These are phyloP conservation scores for Yarrowia alimentaria DNA, from an alignment of 805 yeast species.

Conservation along the genomic window DNA sequence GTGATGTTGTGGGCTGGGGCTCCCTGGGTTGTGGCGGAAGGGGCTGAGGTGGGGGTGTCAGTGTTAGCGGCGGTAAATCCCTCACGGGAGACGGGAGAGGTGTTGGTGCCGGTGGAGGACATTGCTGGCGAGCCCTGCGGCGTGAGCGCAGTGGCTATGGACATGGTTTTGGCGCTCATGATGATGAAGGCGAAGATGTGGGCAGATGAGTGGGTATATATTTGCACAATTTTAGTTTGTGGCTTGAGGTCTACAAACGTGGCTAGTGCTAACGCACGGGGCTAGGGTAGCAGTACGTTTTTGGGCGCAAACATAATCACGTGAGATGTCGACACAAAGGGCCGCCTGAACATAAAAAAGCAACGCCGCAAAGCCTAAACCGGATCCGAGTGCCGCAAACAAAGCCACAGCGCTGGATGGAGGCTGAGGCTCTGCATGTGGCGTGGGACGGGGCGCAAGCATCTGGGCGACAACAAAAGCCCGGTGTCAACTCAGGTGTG, in stretches of 20 bases:
- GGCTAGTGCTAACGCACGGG: conserved; percentile 6
- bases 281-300: background rate
- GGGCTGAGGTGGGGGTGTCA: background rate
- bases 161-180: conserved; percentile 26
- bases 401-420: background rate
- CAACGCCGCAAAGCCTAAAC: background rate
- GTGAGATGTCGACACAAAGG: conserved; percentile 28
- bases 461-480: too few relatives aligned
- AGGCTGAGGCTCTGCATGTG: conserved; percentile 25
- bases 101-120: conserved; percentile 21
- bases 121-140: conserved; percentile 18
- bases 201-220: conserved; percentile 12
- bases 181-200: background rate
- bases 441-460: conserved; percentile 22
- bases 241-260: conserved; percentile 15
- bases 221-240: conserved; percentile 21
- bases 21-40: background rate
- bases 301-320: conserved; percentile 16
- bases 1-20: background rate
- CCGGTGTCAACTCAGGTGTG: too few relatives aligned
- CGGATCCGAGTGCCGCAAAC: background rate
- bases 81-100: conserved; percentile 17
- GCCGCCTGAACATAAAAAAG: background rate
- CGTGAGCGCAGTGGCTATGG: conserved; percentile 25
- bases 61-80: conserved; percentile 4